phyloP scores from a whole-genome alignment of 306 rosid species.

The Acmispon strigosus region DNA sequence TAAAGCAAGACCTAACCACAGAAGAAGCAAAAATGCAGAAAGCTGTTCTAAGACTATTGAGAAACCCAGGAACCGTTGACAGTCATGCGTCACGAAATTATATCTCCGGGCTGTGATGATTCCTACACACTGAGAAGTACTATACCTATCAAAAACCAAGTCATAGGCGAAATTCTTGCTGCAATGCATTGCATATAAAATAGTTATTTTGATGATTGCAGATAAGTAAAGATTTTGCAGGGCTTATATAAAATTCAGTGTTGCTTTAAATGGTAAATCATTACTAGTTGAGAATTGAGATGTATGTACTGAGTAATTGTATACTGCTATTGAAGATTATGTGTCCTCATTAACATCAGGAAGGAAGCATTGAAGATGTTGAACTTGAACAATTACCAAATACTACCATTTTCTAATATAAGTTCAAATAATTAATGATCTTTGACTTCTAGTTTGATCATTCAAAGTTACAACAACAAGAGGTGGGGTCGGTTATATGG shows the following conservation, averaged over 20 bases:
- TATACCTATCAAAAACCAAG: background rate
- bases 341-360: background rate
- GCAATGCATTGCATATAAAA: background rate
- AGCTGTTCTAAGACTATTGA: background rate
- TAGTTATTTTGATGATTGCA: background rate
- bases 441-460: too few species aligned
- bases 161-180: background rate
- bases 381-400: too few species aligned
- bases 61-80: background rate
- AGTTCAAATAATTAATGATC: too few species aligned
- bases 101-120: background rate
- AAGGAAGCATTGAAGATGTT: background rate
- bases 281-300: background rate
- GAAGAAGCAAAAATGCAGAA: background rate
- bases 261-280: background rate
- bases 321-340: background rate
- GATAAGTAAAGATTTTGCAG: background rate
- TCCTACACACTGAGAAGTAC: slow-evolving; percentile 10
- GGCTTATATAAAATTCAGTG: background rate
- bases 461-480: too few species aligned
- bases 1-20: slow-evolving; percentile 7
- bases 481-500: too few species aligned
- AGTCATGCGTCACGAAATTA: background rate
- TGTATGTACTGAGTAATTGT: background rate
- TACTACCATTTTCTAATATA: too few species aligned